These are phyloP conservation scores for Auricularia heimuer DNA, from an alignment of 768 basidiomycete genomes.

Conservation along the genomic window DNA sequence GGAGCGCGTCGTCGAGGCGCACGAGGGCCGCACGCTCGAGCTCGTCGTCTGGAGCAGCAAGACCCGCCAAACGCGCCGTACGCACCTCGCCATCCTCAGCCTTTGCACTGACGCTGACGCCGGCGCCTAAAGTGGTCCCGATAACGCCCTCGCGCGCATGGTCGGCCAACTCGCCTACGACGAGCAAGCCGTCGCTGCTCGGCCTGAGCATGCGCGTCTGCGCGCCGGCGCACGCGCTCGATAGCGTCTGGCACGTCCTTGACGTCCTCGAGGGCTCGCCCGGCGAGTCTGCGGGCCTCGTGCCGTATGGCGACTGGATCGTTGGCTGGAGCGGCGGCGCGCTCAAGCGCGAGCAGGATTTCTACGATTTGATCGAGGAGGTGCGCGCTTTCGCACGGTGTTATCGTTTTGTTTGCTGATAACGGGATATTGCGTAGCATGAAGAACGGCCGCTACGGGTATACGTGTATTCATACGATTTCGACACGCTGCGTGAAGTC, in stretches of 20 bases:
- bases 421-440: constrained; percentile 42
- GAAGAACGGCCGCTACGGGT: constrained; percentile 87
- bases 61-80: constrained; percentile 60
- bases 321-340: constrained; percentile 94
- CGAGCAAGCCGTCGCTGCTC: constrained; percentile 72
- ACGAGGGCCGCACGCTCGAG: constrained; percentile 62
- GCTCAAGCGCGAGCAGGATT: constrained; percentile 84
- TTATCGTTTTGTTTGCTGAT: not conserved
- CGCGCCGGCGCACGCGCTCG: constrained; percentile 78
- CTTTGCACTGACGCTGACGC: not conserved
- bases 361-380: constrained; percentile 90
- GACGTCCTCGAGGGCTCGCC: constrained; percentile 95
- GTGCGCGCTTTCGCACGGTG: constrained; percentile 35
- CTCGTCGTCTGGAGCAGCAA: constrained; percentile 82
- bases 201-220: constrained; percentile 93
- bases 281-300: constrained; percentile 91
- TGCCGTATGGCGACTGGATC: constrained; percentile 78
- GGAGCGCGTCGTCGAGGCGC: constrained; percentile 72
- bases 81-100: constrained; percentile 9
- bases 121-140: constrained; percentile 51
- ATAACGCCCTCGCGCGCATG: constrained; percentile 80
- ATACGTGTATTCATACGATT: constrained; percentile 95
- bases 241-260: constrained; percentile 96
- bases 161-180: constrained; percentile 41
- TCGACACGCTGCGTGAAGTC: constrained; percentile 87